Evolutionary conservation across 2,329 filamentous ascomycete species (phyloP), one percentile per base, ranked within the genome.

Genomic region (Fusarium dlaminii): DNA sequence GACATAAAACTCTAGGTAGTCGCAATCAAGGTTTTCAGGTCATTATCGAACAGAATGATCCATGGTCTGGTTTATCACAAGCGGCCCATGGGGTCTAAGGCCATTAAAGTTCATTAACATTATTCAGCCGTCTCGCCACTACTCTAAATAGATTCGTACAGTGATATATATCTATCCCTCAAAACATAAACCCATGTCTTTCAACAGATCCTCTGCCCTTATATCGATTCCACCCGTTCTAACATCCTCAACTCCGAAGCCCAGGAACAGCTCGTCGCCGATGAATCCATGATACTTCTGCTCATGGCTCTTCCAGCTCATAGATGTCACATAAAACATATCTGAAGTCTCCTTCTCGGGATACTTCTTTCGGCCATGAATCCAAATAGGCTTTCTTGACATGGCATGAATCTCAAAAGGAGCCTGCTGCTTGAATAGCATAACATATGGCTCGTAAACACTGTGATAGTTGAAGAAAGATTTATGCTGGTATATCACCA

Each of bases 261-360:
- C 83, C 7, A 91, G 48, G 45, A 90, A 86, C 20, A 90, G 24
- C 18, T 86, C 83, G 73, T 91, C 89, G 69, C 90, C 89, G 15
- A 87, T 66, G 62, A 86, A 89, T 0, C 89, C 89, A 73, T 90
- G 86, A 70, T 90, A 90, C 36, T 77, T 84, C 68, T 84, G 80
- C 0, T 82, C 83, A 1, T 79, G 78, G 1, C 70, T 77, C 77
- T 86, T 89, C 89, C 89, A 91, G 67, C 83, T 88, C 37, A 90
- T 86, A 1, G 85, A 87, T 0, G 88, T 90, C 1, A 90, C 81
- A 68, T 90, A 91, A 34, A 91, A 80, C 87, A 90, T 89, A 73
- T 90, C 87, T 0, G 84, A 85, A 30, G 84, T 82, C 12, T 73
- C 63, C 3, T 79, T 68, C 14, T 81, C 78, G 2, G 75, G 75